Evolutionary conservation across 176 grass and related monocot genomes (phyloP), one percentile per base, ranked within the genome.

Genomic region (Zizania latifolia): DNA sequence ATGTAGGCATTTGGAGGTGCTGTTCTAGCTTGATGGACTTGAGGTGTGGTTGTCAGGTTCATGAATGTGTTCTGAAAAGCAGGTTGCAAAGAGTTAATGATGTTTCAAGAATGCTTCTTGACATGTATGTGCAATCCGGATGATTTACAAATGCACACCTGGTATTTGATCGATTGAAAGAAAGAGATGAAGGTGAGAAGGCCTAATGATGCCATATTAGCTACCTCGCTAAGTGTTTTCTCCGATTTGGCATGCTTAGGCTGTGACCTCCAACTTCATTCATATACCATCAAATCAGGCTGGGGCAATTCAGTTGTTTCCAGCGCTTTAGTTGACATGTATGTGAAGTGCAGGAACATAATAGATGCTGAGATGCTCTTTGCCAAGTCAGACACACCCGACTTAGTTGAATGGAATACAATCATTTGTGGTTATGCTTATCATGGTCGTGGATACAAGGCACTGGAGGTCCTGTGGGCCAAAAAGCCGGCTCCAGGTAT

Each of bases 121-220:
- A 88, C 72, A 84, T 82, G 74, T 92, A 83, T 67, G 75, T 65
- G 32, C 61, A 79, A 71, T 83, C 58, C 10, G 58, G 86, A 28
- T 74, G 67, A 50, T 51, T 83, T 43, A 24, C 58, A 76, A 83
- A 75, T 82, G 75, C 79, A 12, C 8, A 10, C 7, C 2, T 79
- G 39, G 58, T 84, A 56, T 88, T 80, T 75, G 40, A 60, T 76
- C 6, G 24, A 48, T 48, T 80, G 58, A 76, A 79, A 72, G 75
- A 86, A 80, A 83, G 43, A 77, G 58, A 83, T 59, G 58, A 86
- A 72, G 33, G 23, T 41, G 86, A 82, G 30, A 78, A 87, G 23
- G 24, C 81, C 77, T 29, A 87, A 84, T 77, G 64, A 67, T 59
- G 75, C n/a, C 46, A 78, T 58, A 27, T 23, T 77, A 19, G 57